These are phyloP conservation scores for Kwoniella botswanensis DNA, from an alignment of 768 basidiomycete genomes.

Conservation along the genomic window DNA sequence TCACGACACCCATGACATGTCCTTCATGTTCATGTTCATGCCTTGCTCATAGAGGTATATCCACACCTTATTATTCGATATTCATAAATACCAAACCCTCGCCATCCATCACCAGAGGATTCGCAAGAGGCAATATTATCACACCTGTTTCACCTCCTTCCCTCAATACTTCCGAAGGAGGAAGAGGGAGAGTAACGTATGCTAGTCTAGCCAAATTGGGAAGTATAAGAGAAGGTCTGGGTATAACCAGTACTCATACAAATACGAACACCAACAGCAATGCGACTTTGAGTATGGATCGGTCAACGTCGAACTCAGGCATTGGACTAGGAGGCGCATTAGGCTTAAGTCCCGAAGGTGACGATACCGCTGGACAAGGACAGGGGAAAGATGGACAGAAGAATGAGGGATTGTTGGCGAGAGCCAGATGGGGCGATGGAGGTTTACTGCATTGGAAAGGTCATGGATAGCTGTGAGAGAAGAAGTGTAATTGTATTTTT, in stretches of 20 bases:
- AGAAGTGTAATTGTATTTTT: background rate
- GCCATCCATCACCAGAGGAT: constrained; percentile 12
- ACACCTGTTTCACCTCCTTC: constrained; percentile 13
- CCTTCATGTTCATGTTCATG: constrained; percentile 40
- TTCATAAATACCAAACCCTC: constrained; percentile 6
- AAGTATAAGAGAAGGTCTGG: constrained; percentile 23
- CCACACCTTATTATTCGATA: constrained; percentile 21
- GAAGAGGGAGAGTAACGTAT: constrained; percentile 18
- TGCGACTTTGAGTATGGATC: background rate
- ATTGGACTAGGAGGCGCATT: constrained; percentile 2
- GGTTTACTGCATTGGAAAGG: constrained; percentile 34
- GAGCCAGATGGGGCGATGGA: constrained; percentile 30
- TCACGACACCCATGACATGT: constrained; percentile 24
- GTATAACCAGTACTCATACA: background rate
- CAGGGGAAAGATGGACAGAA: background rate
- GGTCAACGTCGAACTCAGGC: background rate
- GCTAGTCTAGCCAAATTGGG: constrained; percentile 29
- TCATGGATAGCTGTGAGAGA: background rate
- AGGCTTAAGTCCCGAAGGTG: constrained; percentile 22
- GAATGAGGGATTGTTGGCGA: constrained; percentile 24
- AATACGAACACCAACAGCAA: background rate
- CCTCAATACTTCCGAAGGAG: constrained; percentile 2
- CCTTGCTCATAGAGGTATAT: constrained; percentile 28
- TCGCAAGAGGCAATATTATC: constrained; percentile 14
- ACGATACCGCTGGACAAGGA: background rate